These are phyloP conservation scores for Neurospora hispaniola DNA, from an alignment of 495 filamentous ascomycete genomes.

Conservation along the genomic window DNA sequence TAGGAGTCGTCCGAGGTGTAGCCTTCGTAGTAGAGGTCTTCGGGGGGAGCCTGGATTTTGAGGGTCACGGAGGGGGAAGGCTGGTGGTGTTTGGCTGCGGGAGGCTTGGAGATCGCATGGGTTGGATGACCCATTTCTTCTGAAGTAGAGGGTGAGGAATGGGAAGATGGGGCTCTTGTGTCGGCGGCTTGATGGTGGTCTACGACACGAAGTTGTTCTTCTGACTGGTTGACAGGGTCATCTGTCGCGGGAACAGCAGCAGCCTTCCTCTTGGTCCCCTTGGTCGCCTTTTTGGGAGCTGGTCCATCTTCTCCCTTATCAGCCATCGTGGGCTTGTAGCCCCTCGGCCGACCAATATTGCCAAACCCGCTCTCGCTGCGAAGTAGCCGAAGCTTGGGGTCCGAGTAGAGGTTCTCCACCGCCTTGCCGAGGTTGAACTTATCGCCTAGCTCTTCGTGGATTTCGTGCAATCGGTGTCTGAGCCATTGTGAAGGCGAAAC, in stretches of 20 bases:
- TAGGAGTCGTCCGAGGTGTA: conserved; percentile 36
- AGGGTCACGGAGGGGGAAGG: neutral
- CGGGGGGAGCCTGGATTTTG: neutral
- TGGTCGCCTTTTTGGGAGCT: neutral
- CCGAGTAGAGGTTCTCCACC: conserved; percentile 33
- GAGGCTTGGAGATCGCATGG: neutral
- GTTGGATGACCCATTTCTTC: neutral
- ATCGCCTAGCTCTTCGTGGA: conserved; percentile 22
- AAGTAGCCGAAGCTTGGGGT: conserved; percentile 28
- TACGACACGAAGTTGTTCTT: neutral
- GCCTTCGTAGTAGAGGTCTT: conserved; percentile 29
- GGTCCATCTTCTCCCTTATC: neutral
- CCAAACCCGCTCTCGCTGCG: conserved; percentile 33
- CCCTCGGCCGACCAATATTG: conserved; percentile 37
- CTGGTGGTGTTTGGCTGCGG: neutral
- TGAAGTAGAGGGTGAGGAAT: neutral
- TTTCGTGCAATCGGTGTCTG: conserved; percentile 35
- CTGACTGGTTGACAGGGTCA: neutral
- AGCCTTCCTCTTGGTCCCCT: conserved; percentile 3
- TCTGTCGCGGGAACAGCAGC: neutral
- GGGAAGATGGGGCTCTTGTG: neutral
- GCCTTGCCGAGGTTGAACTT: conserved; percentile 32
- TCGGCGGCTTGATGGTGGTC: neutral
- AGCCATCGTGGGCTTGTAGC: conserved; percentile 15
- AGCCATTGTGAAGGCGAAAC: conserved; percentile 37